Conservation (phyloP, 768 basidiomycete species). For the Termitomyces sp. region DNA sequence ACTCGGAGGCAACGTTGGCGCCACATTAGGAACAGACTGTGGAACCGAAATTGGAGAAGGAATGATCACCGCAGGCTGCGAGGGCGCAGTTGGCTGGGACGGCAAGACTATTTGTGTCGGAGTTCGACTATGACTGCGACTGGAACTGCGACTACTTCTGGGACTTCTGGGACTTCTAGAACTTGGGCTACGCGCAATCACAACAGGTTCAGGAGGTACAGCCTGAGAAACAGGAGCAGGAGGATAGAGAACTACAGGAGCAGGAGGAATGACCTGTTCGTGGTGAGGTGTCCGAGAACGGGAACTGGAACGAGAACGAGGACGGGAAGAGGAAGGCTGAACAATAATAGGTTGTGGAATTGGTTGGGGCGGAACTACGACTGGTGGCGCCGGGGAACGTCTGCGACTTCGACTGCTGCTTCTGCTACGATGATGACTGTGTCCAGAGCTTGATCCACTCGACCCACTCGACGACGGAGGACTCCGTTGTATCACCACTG, state of each 20-base stretch:
- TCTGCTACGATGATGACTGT: neutral
- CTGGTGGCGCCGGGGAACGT: neutral
- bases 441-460: slow-evolving; percentile 1
- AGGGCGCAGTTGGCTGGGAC: neutral
- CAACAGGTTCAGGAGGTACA: neutral
- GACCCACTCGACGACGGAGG: neutral
- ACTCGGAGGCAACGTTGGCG: neutral
- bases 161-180: neutral
- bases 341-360: neutral
- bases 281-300: neutral
- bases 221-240: neutral
- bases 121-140: neutral
- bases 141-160: neutral
- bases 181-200: neutral
- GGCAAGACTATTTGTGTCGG: neutral
- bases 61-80: neutral
- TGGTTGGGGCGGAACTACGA: neutral
- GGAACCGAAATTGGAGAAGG: neutral
- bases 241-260: neutral
- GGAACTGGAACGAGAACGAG: neutral
- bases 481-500: neutral
- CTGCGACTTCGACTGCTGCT: neutral
- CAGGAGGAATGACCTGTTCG: neutral
- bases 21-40: neutral
- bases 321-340: neutral